These are phyloP conservation scores for Coemansia sp. DNA, from an alignment of 192 early-diverging fungal genomes.

Conservation along the genomic window DNA sequence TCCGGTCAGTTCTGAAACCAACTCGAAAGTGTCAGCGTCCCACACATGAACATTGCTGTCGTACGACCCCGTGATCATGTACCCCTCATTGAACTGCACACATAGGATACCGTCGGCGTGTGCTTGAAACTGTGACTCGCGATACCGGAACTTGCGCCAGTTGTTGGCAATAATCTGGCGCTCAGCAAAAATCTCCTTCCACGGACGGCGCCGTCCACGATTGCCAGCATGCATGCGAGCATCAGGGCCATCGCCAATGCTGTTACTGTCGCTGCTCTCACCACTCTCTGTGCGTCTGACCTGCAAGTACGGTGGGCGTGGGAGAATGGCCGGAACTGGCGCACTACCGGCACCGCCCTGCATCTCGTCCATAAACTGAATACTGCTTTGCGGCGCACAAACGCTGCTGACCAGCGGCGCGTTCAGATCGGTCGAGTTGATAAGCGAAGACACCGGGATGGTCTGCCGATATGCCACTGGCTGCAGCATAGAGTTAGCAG, in stretches of 20 bases:
- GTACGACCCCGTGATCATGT: constrained; percentile 85
- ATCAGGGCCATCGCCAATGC: constrained; percentile 6
- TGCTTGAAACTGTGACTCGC: constrained; percentile 61
- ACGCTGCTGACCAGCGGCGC: constrained; percentile 49
- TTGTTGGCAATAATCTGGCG: constrained; percentile 88
- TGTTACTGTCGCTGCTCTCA: constrained; percentile 45
- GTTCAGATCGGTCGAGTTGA: constrained; percentile 35
- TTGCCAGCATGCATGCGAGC: background rate
- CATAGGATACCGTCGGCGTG: constrained; percentile 91
- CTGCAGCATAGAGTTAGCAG: constrained; percentile 3
- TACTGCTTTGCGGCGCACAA: constrained; percentile 38
- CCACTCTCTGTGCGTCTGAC: constrained; percentile 7
- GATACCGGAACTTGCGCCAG: constrained; percentile 85
- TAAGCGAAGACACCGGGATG: constrained; percentile 50
- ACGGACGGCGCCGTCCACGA: constrained; percentile 61
- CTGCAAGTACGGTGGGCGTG: background rate
- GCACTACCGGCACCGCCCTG: background rate
- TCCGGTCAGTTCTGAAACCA: constrained; percentile 75
- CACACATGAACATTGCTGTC: constrained; percentile 86
- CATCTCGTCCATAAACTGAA: constrained; percentile 34
- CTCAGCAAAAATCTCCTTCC: constrained; percentile 96
- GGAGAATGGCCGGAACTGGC: background rate
- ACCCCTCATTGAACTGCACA: constrained; percentile 82
- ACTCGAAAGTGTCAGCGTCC: constrained; percentile 83
- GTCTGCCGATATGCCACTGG: constrained; percentile 6